Conservation (phyloP, 228 moss, liverwort and hornwort species). For the Sphagnum magellanicum region DNA sequence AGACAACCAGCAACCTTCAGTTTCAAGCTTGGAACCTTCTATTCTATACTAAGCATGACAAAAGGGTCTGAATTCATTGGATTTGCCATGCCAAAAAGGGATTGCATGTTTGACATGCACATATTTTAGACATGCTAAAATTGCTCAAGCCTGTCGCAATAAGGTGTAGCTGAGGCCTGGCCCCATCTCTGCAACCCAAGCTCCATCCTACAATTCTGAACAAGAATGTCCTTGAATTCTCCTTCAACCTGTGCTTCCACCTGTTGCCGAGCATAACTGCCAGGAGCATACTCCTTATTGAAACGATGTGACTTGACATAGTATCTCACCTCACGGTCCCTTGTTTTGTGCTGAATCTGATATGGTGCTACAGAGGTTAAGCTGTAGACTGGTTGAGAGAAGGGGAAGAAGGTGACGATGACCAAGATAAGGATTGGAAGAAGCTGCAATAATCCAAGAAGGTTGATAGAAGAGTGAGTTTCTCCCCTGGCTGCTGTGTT, state of each 20-base stretch:
- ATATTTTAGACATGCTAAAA: constrained; percentile 48
- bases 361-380: constrained; percentile 80
- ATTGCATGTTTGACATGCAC: constrained; percentile 9
- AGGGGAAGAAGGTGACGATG: constrained; percentile 89
- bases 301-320: constrained; percentile 82
- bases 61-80: too few species aligned
- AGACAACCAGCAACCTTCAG: too few species aligned
- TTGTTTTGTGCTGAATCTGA: constrained; percentile 72
- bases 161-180: constrained; percentile 65
- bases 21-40: too few species aligned
- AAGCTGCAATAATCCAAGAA: constrained; percentile 84
- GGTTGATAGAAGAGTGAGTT: constrained; percentile 63
- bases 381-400: constrained; percentile 83
- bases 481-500: constrained; percentile 65
- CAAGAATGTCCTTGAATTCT: constrained; percentile 86
- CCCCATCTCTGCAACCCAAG: constrained; percentile 84
- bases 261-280: constrained; percentile 66
- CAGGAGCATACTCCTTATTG: constrained; percentile 72
- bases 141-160: constrained; percentile 84
- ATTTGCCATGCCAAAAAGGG: too few species aligned
- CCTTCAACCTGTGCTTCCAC: constrained; percentile 83
- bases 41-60: too few species aligned
- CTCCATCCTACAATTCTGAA: constrained; percentile 96
- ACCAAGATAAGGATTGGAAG: constrained; percentile 87
- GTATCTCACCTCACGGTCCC: constrained; percentile 69